Base-by-base conservation (phyloP, 371 early-diverging fungal genomes). In the Amoeboaphelidium protococcarum region DNA sequence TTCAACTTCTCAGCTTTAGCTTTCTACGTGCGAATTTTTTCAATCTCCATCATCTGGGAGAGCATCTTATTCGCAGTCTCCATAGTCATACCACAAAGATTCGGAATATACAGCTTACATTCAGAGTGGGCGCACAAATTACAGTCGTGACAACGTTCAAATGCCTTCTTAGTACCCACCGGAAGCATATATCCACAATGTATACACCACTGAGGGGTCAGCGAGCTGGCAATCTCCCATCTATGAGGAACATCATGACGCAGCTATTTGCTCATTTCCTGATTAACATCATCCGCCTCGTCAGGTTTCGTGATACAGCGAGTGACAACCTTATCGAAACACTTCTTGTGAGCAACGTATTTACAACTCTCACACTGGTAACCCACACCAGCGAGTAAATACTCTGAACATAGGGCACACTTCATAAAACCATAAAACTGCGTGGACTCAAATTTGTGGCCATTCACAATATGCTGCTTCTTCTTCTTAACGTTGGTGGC, bases 171-270 rank as follows among this genome's bases (percentile, higher is more conserved):
- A 12, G 52, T 52, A n/a, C 86, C 82, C 3, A 91, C 59, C 2
- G 88, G 72, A 21, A 97, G 71, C 71, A 87, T 78, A 44, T 75
- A 74, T 25, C 96, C 96, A 68, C 98, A 97, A 61, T 97, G 96
- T 55, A 78, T 76, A 63, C 98, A 97, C 87, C 91, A 96, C 55
- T 74, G 72, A 23, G 84, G 77, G 21, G 73, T 74, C 47, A 80
- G 65, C 45, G 71, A 77, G 41, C 77, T 75, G 13, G 74, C 59
- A 20, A 64, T 67, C 52, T 80, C 77, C 55, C 84, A 88, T 23
- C 82, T 73, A 67, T 97, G 97, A 23, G 87, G 87, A 54, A 94
- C 90, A 41, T 79, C 74, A 61, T 94, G 90, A 23, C 74, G 73
- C 16, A 80, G 61, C 27, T 72, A 66, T 20, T 78, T 74, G 47